phyloP scores from a whole-genome alignment of 202 grass and related monocot species.

The Dendrocalamus latiflorus region DNA sequence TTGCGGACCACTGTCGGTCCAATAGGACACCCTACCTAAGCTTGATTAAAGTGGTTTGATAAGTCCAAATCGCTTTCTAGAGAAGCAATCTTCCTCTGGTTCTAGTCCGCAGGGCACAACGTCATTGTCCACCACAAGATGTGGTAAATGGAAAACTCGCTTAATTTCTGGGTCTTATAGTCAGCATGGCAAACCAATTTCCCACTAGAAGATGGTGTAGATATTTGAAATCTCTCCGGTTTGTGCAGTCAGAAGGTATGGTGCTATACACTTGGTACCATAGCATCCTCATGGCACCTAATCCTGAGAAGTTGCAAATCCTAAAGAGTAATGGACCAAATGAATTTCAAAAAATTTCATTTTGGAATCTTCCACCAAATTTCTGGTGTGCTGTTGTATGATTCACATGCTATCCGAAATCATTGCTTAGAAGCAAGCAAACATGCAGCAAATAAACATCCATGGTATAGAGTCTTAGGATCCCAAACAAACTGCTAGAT shows the following conservation, averaged over 20 bases:
- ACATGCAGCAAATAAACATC: neutral
- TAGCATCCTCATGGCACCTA: neutral
- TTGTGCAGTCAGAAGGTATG: neutral
- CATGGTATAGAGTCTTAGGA: neutral
- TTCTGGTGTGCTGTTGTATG: neutral
- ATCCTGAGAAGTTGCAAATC: neutral
- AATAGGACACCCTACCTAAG: neutral
- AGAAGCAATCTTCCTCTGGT: constrained; percentile 28
- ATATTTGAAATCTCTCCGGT: neutral
- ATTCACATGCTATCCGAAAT: neutral
- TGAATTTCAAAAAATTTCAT: neutral
- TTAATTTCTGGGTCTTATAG: constrained; percentile 6
- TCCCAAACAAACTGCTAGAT: neutral
- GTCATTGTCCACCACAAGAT: constrained; percentile 20
- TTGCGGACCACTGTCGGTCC: constrained; percentile 3
- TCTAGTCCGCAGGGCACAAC: neutral
- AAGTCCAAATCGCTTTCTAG: neutral
- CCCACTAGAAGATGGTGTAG: neutral
- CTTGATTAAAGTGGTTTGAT: neutral
- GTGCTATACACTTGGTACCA: neutral
- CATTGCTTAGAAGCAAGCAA: neutral
- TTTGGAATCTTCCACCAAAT: neutral
- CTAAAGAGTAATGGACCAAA: neutral
- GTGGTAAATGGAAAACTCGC: neutral
- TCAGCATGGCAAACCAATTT: constrained; percentile 8